A percentile compares a stretch with the other conserved stretches of the same genome.
Evolutionary conservation across 305 asterid genomes (phyloP).

Genomic region (Fraxinus albicans): DNA sequence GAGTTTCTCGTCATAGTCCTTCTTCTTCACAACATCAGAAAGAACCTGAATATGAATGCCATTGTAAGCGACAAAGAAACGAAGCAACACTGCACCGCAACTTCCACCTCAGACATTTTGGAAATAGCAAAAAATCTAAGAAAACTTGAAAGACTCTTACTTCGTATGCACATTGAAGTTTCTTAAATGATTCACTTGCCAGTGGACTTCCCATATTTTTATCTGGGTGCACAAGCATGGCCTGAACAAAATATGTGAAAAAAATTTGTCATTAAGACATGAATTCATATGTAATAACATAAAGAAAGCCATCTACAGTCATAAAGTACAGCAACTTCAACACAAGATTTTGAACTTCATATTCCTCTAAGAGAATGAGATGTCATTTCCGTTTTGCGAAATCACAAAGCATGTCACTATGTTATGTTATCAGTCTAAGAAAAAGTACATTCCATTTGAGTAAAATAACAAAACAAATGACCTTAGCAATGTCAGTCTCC

Average conservation of each 20-base stretch:
- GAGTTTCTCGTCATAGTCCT: constrained; percentile 95
- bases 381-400: background rate
- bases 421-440: background rate
- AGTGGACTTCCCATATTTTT: constrained; percentile 92
- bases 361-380: background rate
- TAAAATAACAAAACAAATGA: background rate
- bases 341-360: background rate
- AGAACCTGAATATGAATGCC: constrained; percentile 59
- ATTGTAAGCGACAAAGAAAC: constrained; percentile 26
- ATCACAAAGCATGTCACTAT: background rate
- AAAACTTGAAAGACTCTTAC: constrained; percentile 36
- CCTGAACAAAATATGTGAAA: constrained; percentile 47
- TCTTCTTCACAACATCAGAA: constrained; percentile 89
- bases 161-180: constrained; percentile 98
- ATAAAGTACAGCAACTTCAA: background rate
- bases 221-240: constrained; percentile 99
- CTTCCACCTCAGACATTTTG: constrained; percentile 26
- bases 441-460: background rate
- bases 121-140: constrained; percentile 11
- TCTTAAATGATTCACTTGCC: constrained; percentile 96
- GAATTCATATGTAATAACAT: background rate
- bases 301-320: background rate
- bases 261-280: background rate
- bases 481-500: background rate
- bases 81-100: constrained; percentile 16